Base-by-base conservation (phyloP, 345 rosid genomes). In the Camelina neglecta region DNA sequence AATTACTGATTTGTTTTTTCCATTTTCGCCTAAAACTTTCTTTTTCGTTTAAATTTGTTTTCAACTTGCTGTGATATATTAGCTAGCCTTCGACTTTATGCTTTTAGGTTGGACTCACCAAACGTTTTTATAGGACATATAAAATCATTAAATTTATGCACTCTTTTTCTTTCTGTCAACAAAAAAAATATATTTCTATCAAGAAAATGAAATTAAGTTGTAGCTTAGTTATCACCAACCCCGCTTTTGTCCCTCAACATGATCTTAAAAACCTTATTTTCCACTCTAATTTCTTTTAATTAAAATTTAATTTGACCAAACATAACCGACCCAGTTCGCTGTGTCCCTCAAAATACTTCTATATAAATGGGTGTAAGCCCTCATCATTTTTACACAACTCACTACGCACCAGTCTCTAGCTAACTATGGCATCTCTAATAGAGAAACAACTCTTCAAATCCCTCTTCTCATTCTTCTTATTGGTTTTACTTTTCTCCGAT, bases 401-500 rank as follows among this genome's bases (percentile, higher is more conserved):
- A 56, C 18, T 31, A 11, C 72, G 6, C 53, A 36, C n/a, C 49
- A 54, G 35, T 69, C 53, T 55, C 80, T 65, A 61, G 50, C 70
- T 44, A 69, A 69, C 18, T 11, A 78, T 78, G 81, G 44, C 77
- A 31, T 49, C 41, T 58, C 49, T 58, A 41, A 60, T 57, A 57
- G 55, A 47, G 55, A 71, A 77, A 10, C 63, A 65, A 70, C 73
- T 72, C 58, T 72, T 59, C 18, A 76, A 69, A 55, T 18, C 42
- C 7, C 21, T 71, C 55, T 59, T 77, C 49, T 50, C 39, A 65
- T 71, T 65, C 15, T 73, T 73, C 41, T 48, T 84, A 48, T 41
- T 78, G 58, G 61, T 62, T 69, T 38, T 81, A 5, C 58, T 80
- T 2, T 60, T 74, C 11, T 71, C 83, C 7, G 75, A 77, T n/a